Conservation (phyloP, 164 flowering plant genomes). For the Stephania cephalantha region DNA sequence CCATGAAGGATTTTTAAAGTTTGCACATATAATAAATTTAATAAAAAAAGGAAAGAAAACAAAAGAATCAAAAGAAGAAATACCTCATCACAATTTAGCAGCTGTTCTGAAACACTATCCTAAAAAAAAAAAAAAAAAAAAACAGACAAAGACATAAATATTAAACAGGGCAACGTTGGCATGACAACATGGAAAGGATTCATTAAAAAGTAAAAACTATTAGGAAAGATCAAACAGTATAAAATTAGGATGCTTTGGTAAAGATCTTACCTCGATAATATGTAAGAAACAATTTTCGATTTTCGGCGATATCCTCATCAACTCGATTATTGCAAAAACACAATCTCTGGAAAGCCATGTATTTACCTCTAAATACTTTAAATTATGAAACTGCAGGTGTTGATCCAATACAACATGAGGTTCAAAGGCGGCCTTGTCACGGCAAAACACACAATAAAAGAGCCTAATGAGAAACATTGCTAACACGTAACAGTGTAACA, state of each 20-base stretch:
- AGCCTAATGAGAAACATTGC: too few species aligned
- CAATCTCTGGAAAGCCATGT: constrained; percentile 5
- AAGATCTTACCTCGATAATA: background rate
- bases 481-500: too few species aligned
- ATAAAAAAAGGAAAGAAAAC: background rate
- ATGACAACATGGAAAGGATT: background rate
- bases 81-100: background rate
- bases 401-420: background rate
- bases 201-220: background rate
- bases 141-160: background rate
- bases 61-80: background rate
- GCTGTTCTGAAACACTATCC: background rate
- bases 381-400: constrained; percentile 2
- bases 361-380: constrained; percentile 9
- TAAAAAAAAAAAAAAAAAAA: too few species aligned
- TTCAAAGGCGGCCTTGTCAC: background rate
- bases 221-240: background rate
- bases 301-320: constrained; percentile 2
- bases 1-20: background rate
- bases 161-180: background rate
- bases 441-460: background rate
- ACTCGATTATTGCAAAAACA: background rate
- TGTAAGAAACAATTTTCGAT: constrained; percentile 8
- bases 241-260: too few species aligned
- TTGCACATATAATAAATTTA: background rate